Evolutionary conservation across 768 basidiomycete species (phyloP).

Genomic region (Suillus hirtellus): DNA sequence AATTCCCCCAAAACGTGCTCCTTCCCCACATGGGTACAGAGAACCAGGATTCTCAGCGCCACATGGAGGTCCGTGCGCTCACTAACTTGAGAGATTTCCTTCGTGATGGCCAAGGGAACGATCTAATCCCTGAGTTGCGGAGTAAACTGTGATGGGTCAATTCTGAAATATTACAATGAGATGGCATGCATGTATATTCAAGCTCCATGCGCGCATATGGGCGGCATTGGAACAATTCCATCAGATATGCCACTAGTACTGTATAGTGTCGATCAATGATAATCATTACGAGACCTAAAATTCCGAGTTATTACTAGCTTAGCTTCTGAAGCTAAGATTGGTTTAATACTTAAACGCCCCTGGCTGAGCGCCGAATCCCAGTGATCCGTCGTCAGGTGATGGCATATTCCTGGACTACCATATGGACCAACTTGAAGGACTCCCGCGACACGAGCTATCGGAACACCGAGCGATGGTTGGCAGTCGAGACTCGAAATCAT

Average conservation of each 20-base stretch:
- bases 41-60: constrained; percentile 74
- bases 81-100: constrained; percentile 75
- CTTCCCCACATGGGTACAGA: constrained; percentile 94
- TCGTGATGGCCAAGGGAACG: constrained; percentile 59
- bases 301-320: too few relatives aligned
- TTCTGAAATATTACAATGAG: not conserved
- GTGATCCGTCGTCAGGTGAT: too few relatives aligned
- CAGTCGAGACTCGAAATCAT: not conserved
- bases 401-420: too few relatives aligned
- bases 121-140: constrained; percentile 60
- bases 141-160: constrained; percentile 18
- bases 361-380: too few relatives aligned
- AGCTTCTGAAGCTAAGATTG: too few relatives aligned
- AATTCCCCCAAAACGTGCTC: constrained; percentile 81
- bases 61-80: constrained; percentile 86
- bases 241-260: not conserved
- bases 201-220: not conserved
- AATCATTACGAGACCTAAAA: too few relatives aligned
- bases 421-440: not conserved
- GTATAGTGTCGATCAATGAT: too few relatives aligned
- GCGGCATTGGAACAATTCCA: not conserved
- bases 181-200: not conserved
- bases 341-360: too few relatives aligned
- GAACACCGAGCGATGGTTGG: not conserved
- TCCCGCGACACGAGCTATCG: not conserved